Conservation (phyloP, 2,329 filamentous ascomycete species). For the Grosmannia clavigera region DNA sequence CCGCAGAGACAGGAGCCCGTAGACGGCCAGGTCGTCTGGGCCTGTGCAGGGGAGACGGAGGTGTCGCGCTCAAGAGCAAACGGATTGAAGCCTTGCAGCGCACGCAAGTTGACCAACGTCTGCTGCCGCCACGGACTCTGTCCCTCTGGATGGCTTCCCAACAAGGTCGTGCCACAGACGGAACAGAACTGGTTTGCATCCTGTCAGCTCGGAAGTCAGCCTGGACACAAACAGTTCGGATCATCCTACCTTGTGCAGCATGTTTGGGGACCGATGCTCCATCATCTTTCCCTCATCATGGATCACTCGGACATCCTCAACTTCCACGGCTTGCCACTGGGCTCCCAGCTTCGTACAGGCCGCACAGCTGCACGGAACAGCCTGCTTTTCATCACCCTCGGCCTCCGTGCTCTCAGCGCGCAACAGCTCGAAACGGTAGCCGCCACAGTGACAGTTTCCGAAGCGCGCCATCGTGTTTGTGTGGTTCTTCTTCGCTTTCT, state of each 20-base stretch:
- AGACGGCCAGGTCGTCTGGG: not conserved
- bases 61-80: not conserved
- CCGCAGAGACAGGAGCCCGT: slow-evolving; percentile 9
- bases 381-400: not conserved
- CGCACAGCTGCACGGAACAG: not conserved
- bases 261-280: not conserved
- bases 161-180: slow-evolving; percentile 4
- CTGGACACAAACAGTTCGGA: not conserved
- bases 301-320: not conserved
- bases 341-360: slow-evolving; percentile 5
- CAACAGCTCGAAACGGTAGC: slow-evolving; percentile 3
- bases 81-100: not conserved
- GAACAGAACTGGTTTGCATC: slow-evolving; percentile 3
- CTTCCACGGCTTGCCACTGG: not conserved
- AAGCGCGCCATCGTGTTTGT: not conserved
- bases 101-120: slow-evolving; percentile 2
- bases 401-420: not conserved
- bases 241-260: not conserved
- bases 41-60: not conserved
- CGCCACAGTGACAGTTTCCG: slow-evolving; percentile 10
- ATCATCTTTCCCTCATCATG: slow-evolving; percentile 1
- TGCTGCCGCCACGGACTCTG: not conserved
- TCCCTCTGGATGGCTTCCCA: not conserved
- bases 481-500: not conserved
- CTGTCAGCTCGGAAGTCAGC: not conserved